phyloP scores from a whole-genome alignment of 2,329 filamentous ascomycete species.

The Eurotiales sp. region DNA sequence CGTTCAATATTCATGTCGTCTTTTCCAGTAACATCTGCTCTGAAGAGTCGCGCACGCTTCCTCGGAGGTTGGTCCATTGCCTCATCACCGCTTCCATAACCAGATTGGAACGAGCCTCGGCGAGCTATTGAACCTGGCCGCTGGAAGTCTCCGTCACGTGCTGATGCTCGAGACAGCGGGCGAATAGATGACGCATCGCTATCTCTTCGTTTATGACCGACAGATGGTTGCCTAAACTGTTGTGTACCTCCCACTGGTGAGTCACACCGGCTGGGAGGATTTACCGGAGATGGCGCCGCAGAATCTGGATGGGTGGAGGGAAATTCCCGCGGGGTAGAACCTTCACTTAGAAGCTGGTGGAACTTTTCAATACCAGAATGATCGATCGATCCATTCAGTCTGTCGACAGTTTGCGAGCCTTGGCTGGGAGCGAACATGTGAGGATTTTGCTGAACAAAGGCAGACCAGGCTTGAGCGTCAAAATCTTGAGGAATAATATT shows the following conservation, averaged over 20 bases:
- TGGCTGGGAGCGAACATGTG: conserved; percentile 30
- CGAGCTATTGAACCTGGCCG: conserved; percentile 23
- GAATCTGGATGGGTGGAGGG: conserved; percentile 34
- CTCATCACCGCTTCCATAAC: conserved; percentile 72
- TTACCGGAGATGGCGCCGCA: conserved; percentile 33
- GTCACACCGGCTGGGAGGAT: conserved; percentile 33
- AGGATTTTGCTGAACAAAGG: conserved; percentile 70
- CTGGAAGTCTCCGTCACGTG: conserved; percentile 35
- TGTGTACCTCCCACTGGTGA: conserved; percentile 29
- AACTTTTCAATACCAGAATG: conserved; percentile 43
- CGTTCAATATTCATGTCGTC: conserved; percentile 64
- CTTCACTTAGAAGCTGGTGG: conserved; percentile 43
- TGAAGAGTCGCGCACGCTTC: conserved; percentile 76
- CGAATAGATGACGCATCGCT: conserved; percentile 48
- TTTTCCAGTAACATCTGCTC: conserved; percentile 68
- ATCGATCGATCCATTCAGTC: conserved; percentile 33
- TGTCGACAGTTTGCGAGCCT: conserved; percentile 23
- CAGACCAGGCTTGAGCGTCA: conserved; percentile 73
- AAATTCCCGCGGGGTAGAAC: conserved; percentile 41
- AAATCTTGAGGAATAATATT: conserved; percentile 56
- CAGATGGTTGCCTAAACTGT: conserved; percentile 25
- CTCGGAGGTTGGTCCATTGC: conserved; percentile 56
- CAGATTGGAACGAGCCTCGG: conserved; percentile 44
- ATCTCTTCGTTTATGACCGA: conserved; percentile 23
- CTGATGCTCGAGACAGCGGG: conserved; percentile 59